A percentile compares a stretch with the other conserved stretches of the same genome.
These are phyloP conservation scores for Trichophyton schoenleinii DNA, from an alignment of 2,329 filamentous ascomycete genomes.

Conservation along the genomic window DNA sequence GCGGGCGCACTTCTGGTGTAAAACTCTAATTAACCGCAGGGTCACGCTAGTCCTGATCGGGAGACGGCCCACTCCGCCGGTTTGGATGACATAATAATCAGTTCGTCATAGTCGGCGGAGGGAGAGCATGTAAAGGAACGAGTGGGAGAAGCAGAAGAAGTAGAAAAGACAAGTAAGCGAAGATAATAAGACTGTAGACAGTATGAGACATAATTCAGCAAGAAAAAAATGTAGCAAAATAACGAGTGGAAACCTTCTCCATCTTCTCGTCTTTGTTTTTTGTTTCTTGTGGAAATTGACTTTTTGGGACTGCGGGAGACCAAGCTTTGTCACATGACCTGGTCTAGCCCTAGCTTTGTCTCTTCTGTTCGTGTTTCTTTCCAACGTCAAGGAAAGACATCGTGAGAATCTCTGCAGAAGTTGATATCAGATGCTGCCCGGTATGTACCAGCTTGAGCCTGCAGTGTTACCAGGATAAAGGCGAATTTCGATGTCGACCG, in stretches of 20 bases:
- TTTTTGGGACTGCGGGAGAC: not conserved
- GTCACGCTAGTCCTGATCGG: not conserved
- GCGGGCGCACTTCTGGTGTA: not conserved
- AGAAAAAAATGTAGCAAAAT: too few species aligned
- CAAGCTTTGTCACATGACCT: not conserved
- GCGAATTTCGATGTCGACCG: too few species aligned
- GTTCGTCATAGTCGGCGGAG: not conserved
- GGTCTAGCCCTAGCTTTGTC: not conserved
- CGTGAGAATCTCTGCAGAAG: too few species aligned
- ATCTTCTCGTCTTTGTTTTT: not conserved
- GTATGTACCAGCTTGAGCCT: too few species aligned
- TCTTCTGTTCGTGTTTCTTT: not conserved
- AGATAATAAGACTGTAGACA: too few species aligned
- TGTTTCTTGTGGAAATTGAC: not conserved
- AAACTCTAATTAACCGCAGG: constrained; percentile 2
- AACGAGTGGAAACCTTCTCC: not conserved
- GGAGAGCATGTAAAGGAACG: not conserved
- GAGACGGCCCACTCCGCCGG: not conserved
- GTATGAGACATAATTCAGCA: too few species aligned
- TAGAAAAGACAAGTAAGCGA: not conserved
- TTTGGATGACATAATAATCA: not conserved
- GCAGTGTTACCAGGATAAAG: too few species aligned
- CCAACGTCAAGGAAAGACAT: not conserved
- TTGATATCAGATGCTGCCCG: too few species aligned
- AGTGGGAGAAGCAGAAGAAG: not conserved